Base-by-base conservation (phyloP, 331 rosid species). In the Quercus lobata region DNA sequence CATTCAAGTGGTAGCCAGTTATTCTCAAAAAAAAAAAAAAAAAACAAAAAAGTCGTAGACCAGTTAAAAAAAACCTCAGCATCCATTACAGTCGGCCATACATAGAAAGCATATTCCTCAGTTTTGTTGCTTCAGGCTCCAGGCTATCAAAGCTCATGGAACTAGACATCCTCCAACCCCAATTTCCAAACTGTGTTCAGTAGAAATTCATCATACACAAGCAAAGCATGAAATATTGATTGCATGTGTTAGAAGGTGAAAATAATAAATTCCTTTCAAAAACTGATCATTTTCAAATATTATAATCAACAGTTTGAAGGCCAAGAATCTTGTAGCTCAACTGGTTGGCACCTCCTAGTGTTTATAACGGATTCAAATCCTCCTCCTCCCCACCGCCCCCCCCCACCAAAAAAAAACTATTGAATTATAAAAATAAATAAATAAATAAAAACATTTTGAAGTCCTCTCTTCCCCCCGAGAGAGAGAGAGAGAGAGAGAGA, bases 141-240 rank as follows among this genome's bases (percentile, higher is more conserved):
- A 93, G 72, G 80, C 80, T 72, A 78, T 93, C 89, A 79, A 95
- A 93, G 89, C 90, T 90, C 84, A 78, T 53, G 69, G 94, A 85
- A 80, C 82, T 79, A 30, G 96, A 87, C 44, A 93, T 69, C 83
- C 97, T 90, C 99, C 98, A 95, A 80, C 94, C 83, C 99, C 99
- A 95, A 83, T 95, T 95, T 85, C 99, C 99, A 68, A 89, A 86
- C 99, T 95, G 86, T 76, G 81, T 65, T 29, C n/a, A 73, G 21
- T 3, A 74, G 25, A 7, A 71, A 57, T 21, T 24, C 34, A 4
- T 19, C 6, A 68, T 34, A 34, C 15, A 68, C 7, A 68, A 17
- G 22, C 46, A 17, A 9, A 65, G 71, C 22, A 65, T 30, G 22
- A 65, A 65, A 65, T 7, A 29, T 65, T 30, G 32, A 49, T 49